Evolutionary conservation across 2,329 filamentous ascomycete species (phyloP), one percentile per base, ranked within the genome.

Genomic region (Fusarium beomiforme): DNA sequence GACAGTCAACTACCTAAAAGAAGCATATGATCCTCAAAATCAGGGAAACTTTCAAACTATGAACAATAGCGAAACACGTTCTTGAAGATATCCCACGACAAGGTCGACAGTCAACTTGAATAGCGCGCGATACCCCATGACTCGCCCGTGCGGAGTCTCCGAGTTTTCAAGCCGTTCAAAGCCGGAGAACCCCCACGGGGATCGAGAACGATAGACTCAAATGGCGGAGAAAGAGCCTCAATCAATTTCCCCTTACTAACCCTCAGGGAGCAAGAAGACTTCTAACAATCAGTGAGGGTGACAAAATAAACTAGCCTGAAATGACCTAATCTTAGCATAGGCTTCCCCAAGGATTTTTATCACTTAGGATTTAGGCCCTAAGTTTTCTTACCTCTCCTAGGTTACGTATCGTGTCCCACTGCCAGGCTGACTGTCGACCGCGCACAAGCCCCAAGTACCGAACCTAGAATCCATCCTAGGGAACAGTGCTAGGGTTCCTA

Each of bases 91-190:
- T 37, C 14, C 19, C 24, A 31, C 24, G 42, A 33, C 16, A 33
- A 65, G 50, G 62, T 50, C 41, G 62, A 65, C 62, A 51, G 62
- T 65, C 62, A 33, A 50, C 62, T 56, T 24, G 29, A 31, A 59
- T 34, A 59, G 46, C 21, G 17, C 6, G n/a, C 6, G 16, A 29
- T 11, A 5, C 14, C 37, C 19, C 33, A 51, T 26, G 43, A 39
- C 43, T 58, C 43, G 42, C 3, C 16, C 24, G 10, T 37, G 58
- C 41, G 50, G 50, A 44, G 10, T 33, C 39, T 36, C 58, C 50
- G 23, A 54, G 11, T 41, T n/a, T 34, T 31, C 50, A 60, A 6
- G 31, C 54, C 42, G 58, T 24, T 56, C 4, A 0, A 43, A 36
- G 19, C 24, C 31, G 39, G 26, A 34, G n/a, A 36, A 34, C 24